Percentiles rank a stretch among this genome's conserved stretches.
Conservation (phyloP, 306 rosid genomes). For the Chamaecrista fasciculata region DNA sequence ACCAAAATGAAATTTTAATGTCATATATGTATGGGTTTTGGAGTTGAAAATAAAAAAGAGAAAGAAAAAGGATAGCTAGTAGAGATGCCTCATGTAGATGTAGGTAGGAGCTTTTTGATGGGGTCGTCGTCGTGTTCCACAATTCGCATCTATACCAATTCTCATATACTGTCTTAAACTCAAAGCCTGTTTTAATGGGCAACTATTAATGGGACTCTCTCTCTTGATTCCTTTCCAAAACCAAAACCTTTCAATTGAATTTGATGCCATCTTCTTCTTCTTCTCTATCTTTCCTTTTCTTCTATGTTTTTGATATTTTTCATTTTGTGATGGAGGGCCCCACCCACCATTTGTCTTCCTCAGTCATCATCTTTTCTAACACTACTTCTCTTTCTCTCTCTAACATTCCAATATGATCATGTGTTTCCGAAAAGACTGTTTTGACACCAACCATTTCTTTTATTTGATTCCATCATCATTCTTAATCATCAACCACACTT, state of each 20-base stretch:
- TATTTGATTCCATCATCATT: too few relatives aligned
- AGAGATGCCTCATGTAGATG: constrained; percentile 28
- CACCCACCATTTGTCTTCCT: constrained; percentile 29
- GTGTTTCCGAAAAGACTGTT: too few relatives aligned
- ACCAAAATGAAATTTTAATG: too few relatives aligned
- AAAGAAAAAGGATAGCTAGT: background rate
- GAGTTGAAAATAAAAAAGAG: constrained; percentile 17
- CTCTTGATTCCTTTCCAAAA: constrained; percentile 28
- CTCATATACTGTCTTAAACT: background rate
- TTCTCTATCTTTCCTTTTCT: too few relatives aligned
- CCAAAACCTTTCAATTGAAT: background rate
- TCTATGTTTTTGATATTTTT: background rate
- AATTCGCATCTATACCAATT: constrained; percentile 31
- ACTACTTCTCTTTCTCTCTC: too few relatives aligned
- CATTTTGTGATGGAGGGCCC: constrained; percentile 16
- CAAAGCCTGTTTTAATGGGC: constrained; percentile 10
- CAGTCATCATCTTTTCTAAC: constrained; percentile 12
- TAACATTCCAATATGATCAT: too few relatives aligned
- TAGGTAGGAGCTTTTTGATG: too few relatives aligned
- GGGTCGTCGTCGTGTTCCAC: background rate
- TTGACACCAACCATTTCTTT: too few relatives aligned
- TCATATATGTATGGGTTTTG: too few relatives aligned
- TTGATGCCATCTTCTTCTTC: constrained; percentile 33
- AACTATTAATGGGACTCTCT: too few relatives aligned
- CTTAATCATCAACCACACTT: too few relatives aligned